These are phyloP conservation scores for Paramyrothecium roridum DNA, from an alignment of 2,329 filamentous ascomycete genomes.

Conservation along the genomic window DNA sequence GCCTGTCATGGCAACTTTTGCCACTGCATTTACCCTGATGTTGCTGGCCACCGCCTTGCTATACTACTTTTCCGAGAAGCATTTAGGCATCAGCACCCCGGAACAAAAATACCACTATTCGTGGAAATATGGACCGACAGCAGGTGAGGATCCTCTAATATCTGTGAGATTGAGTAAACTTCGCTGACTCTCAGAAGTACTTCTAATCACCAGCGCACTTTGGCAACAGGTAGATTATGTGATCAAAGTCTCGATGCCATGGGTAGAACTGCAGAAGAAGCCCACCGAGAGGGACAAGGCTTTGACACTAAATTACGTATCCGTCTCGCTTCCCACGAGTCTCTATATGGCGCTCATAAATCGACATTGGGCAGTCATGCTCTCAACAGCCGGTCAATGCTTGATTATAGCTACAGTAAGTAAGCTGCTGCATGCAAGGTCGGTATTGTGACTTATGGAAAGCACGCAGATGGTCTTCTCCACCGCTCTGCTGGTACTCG, in stretches of 20 bases:
- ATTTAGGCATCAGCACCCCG: not conserved
- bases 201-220: constrained; percentile 18
- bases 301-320: constrained; percentile 25
- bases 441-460: not conserved
- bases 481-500: constrained; percentile 24
- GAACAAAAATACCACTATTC: constrained; percentile 9
- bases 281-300: constrained; percentile 12
- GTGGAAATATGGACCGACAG: constrained; percentile 19
- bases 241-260: constrained; percentile 21
- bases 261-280: constrained; percentile 18
- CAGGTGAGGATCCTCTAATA: constrained; percentile 8
- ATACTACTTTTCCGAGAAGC: not conserved
- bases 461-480: constrained; percentile 17
- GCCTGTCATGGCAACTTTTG: not conserved
- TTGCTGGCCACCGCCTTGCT: not conserved
- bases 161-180: not conserved
- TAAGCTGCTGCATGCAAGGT: not conserved
- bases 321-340: constrained; percentile 16
- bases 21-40: not conserved
- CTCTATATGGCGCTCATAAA: constrained; percentile 19
- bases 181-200: constrained; percentile 10
- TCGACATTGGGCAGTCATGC: constrained; percentile 16
- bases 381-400: constrained; percentile 18
- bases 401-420: constrained; percentile 22
- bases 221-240: constrained; percentile 27